Conservation (phyloP, 1,284 basidiomycete genomes). For the Pseudozyma thailandica region DNA sequence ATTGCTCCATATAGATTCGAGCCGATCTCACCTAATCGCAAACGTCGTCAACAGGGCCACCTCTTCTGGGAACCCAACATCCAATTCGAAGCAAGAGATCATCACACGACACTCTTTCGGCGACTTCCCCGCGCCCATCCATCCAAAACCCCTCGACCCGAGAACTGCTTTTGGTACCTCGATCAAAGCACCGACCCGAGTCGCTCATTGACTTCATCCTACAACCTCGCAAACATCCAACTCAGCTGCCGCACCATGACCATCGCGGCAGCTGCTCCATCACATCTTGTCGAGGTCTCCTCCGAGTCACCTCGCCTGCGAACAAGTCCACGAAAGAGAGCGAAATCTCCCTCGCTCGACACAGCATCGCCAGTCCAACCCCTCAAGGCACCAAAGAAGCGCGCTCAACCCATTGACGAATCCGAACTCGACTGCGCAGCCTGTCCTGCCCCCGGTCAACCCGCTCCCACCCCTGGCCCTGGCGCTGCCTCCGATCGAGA, state of each 20-base stretch:
- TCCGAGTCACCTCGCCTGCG: constrained; percentile 11
- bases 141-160: no score
- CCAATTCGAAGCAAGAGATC: not conserved
- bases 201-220: no score
- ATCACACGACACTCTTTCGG: constrained; percentile 1
- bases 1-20: constrained; percentile 1
- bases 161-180: no score
- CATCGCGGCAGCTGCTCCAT: constrained; percentile 16
- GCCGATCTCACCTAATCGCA: no score
- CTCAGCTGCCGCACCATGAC: constrained; percentile 25
- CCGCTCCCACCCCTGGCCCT: constrained; percentile 33
- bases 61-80: not conserved
- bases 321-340: constrained; percentile 34
- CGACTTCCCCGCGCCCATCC: not conserved
- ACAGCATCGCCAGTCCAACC: not conserved
- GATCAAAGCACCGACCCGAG: constrained; percentile 1
- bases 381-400: constrained; percentile 18
- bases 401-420: constrained; percentile 36
- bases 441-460: constrained; percentile 30
- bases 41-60: no score
- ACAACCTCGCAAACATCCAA: no score
- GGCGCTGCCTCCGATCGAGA: constrained; percentile 45
- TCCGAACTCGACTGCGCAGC: constrained; percentile 50
- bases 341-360: constrained; percentile 10
- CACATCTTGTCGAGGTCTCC: constrained; percentile 7